Evolutionary conservation across 768 basidiomycete genomes (phyloP).

Genomic region (Tephrocybe sp.): DNA sequence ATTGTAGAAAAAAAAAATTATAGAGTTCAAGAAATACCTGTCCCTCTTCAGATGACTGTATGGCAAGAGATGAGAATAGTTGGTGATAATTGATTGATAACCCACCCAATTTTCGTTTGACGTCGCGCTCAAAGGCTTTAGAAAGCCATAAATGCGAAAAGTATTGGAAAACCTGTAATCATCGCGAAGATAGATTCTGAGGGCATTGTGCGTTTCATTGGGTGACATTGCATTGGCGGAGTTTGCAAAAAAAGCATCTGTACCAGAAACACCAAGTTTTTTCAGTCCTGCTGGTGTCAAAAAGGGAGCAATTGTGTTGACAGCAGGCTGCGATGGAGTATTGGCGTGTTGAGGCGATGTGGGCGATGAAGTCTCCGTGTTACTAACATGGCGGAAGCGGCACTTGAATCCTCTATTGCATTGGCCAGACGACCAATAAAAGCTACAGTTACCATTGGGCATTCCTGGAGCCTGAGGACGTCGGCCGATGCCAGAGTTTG

Average conservation of each 20-base stretch:
- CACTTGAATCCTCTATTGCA: slow-evolving; percentile 48
- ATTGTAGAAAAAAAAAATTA: slow-evolving; percentile 2
- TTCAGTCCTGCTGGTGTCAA: slow-evolving; percentile 44
- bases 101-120: slow-evolving; percentile 41
- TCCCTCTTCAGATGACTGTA: slow-evolving; percentile 45
- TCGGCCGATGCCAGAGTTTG: slow-evolving; percentile 5
- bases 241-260: slow-evolving; percentile 40
- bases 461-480: slow-evolving; percentile 9
- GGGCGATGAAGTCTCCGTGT: slow-evolving; percentile 3
- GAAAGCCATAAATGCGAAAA: slow-evolving; percentile 45
- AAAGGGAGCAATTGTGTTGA: slow-evolving; percentile 35
- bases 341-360: slow-evolving; percentile 1
- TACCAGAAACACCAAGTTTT: slow-evolving; percentile 38
- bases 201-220: slow-evolving; percentile 40
- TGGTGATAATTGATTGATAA: neutral
- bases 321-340: slow-evolving; percentile 7
- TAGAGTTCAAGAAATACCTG: slow-evolving; percentile 36
- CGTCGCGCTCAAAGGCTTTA: slow-evolving; percentile 31
- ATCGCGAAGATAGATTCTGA: slow-evolving; percentile 43
- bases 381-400: slow-evolving; percentile 34
- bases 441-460: slow-evolving; percentile 40
- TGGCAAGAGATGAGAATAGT: slow-evolving; percentile 2
- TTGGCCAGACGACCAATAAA: slow-evolving; percentile 43
- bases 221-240: slow-evolving; percentile 34
- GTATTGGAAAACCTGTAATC: slow-evolving; percentile 38